Evolutionary conservation across 176 grass and related monocot genomes (phyloP).

Genomic region (Carex scoparia): DNA sequence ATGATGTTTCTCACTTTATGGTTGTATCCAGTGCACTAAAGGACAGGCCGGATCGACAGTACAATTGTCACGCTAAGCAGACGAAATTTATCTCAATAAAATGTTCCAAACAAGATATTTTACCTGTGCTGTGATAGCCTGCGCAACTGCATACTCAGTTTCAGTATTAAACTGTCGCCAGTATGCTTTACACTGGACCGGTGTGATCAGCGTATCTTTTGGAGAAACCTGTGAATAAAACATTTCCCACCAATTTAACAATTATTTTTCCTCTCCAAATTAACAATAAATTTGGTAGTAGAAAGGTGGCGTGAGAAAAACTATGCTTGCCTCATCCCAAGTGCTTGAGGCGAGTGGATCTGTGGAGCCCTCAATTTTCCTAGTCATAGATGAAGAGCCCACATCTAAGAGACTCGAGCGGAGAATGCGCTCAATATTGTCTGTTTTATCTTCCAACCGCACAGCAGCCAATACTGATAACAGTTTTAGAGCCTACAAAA

Average conservation of each 20-base stretch:
- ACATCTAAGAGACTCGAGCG: slow-evolving; percentile 51
- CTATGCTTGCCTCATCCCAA: slow-evolving; percentile 67
- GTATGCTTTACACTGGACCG: slow-evolving; percentile 70
- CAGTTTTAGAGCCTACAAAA: slow-evolving; percentile 74
- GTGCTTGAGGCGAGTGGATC: slow-evolving; percentile 69
- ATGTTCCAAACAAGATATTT: background rate
- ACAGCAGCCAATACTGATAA: slow-evolving; percentile 60
- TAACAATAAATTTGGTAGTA: slow-evolving; percentile 18
- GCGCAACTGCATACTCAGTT: slow-evolving; percentile 61
- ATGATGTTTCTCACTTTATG: background rate
- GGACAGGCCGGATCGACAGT: background rate
- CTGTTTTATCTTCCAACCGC: slow-evolving; percentile 61
- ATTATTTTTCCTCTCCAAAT: background rate
- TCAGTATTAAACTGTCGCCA: slow-evolving; percentile 80
- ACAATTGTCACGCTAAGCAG: background rate
- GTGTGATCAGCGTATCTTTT: slow-evolving; percentile 62
- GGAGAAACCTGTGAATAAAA: slow-evolving; percentile 46
- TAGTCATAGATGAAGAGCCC: slow-evolving; percentile 37
- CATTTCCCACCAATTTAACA: slow-evolving; percentile 8
- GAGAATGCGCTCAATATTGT: slow-evolving; percentile 62
- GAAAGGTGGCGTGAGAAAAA: background rate
- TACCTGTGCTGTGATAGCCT: slow-evolving; percentile 83
- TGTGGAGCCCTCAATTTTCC: slow-evolving; percentile 33
- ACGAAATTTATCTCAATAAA: background rate
- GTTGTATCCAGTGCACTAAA: background rate